phyloP scores from a whole-genome alignment of 2,329 filamentous ascomycete genomes.

The Fusarium burgessii region DNA sequence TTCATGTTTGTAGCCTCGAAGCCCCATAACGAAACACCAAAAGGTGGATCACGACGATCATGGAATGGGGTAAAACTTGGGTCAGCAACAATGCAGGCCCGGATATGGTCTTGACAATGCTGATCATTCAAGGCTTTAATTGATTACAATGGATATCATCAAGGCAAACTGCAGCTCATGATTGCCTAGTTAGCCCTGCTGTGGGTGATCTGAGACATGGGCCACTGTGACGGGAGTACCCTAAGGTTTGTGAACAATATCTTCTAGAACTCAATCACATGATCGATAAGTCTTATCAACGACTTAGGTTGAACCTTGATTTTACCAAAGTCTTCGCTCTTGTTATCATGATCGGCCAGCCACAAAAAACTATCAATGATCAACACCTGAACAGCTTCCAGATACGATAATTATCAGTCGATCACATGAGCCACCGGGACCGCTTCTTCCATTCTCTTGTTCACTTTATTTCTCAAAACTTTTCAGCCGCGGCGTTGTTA shows the following conservation, averaged over 20 bases:
- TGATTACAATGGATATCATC: background rate
- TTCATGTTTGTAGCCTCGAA: background rate
- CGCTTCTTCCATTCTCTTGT: background rate
- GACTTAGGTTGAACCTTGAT: background rate
- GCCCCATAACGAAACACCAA: background rate
- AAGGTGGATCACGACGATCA: constrained; percentile 25
- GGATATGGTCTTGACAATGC: constrained; percentile 19
- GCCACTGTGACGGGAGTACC: background rate
- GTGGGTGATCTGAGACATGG: constrained; percentile 1
- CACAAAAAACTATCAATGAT: background rate
- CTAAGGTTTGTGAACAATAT: background rate
- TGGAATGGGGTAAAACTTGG: constrained; percentile 23
- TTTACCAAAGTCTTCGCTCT: background rate
- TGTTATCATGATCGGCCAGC: background rate
- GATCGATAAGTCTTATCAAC: background rate
- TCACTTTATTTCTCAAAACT: background rate
- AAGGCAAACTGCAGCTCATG: background rate
- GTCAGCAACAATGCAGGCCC: constrained; percentile 8
- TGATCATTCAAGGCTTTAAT: constrained; percentile 21
- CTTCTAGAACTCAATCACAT: background rate
- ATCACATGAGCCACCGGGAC: background rate
- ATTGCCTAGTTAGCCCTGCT: background rate
- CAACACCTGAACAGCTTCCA: background rate
- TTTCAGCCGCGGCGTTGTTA: background rate
- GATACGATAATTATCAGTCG: background rate